A percentile compares a stretch with the other conserved stretches of the same genome.
These are phyloP conservation scores for Phytophthora fragariaefolia DNA, from an alignment of 352 stramenopile genomes.

Conservation along the genomic window DNA sequence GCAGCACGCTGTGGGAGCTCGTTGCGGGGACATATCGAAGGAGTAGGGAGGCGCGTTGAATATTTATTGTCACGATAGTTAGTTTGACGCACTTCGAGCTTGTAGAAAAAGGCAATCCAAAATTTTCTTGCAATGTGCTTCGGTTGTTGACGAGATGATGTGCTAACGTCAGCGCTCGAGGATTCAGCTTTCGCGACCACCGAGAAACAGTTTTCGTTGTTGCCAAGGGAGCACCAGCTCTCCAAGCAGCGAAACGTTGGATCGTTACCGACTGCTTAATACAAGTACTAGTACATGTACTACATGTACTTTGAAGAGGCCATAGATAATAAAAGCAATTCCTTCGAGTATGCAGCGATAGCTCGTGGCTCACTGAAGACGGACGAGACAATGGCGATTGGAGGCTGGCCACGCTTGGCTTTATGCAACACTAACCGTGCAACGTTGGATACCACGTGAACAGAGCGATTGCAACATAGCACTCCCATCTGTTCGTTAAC, in stretches of 20 bases:
- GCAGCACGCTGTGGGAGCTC: constrained; percentile 15
- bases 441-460: too few relatives aligned
- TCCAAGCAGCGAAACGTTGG: constrained; percentile 22
- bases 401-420: too few relatives aligned
- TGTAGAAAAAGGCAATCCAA: constrained; percentile 48
- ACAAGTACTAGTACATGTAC: too few relatives aligned
- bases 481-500: too few relatives aligned
- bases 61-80: constrained; percentile 54
- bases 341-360: too few relatives aligned
- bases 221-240: constrained; percentile 7
- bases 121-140: constrained; percentile 35
- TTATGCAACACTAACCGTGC: too few relatives aligned
- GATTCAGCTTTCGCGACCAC: constrained; percentile 14
- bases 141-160: constrained; percentile 1
- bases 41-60: constrained; percentile 38
- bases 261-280: background rate
- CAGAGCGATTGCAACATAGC: too few relatives aligned
- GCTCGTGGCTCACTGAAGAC: too few relatives aligned
- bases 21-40: constrained; percentile 20
- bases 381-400: too few relatives aligned
- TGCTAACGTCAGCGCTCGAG: constrained; percentile 17
- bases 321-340: too few relatives aligned
- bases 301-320: too few relatives aligned
- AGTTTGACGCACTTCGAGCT: constrained; percentile 49
- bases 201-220: constrained; percentile 14